Base-by-base conservation (phyloP, 768 basidiomycete genomes). In the Tephrocybe sp. region DNA sequence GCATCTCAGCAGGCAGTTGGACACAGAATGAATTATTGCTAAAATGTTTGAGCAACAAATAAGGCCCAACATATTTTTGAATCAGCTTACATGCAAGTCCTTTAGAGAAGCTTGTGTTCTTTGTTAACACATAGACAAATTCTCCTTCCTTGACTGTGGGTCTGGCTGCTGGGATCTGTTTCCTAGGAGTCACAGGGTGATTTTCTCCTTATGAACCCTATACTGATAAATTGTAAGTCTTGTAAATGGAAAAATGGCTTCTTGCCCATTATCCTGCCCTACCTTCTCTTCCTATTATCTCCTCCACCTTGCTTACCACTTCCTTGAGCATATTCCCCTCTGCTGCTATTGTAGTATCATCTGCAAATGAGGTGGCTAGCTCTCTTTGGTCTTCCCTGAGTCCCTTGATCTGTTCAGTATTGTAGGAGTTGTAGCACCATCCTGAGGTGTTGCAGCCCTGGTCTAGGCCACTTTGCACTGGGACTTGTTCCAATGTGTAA, bases 391-490 rank as follows among this genome's bases (percentile, higher is more conserved):
- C 17, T 60, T 14, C 41, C 3, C 11, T 37, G 2, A 32, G 32
- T 0, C 14, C 9, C 4, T 33, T 14, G 1, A 36, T 39, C 24
- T 45, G 50, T 0, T 20, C 25, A 1, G 36, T 34, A 39, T 45
- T 45, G 24, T 51, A 38, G 14, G 42, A 50, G 12, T 43, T 43
- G 28, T 50, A 50, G 17, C 49, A 50, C 12, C 32, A 9, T 1
- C 39, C 40, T 8, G 32, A 50, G 2, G 46, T 18, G 40, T 50
- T 50, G 23, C 49, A 50, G 8, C 41, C 41, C 8, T 48, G 38
- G 20, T 48, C 26, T 0, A 48, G 38, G 1, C 37, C 26, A 21
- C 41, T 50, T 8, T 41, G 9, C 28, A 50, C 49, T 14, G n/a
- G 40, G 0, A 50, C 38, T 11, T 11, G 3, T 15, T 11, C 34